Evolutionary conservation across 148 eudicot species (phyloP).

Genomic region (Pouteria glomerata): DNA sequence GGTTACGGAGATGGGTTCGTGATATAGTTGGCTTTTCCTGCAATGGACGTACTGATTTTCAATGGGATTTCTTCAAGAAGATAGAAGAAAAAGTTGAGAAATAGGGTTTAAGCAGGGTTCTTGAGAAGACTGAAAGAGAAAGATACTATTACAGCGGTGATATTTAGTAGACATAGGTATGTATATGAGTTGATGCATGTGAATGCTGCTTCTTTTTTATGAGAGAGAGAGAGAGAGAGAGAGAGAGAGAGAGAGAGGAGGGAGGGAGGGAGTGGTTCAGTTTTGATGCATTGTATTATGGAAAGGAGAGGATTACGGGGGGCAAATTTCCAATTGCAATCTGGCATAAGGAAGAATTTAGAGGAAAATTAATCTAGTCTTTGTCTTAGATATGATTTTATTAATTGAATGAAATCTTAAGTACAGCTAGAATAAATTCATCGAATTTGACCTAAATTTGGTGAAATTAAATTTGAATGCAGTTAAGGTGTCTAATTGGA

Average conservation of each 20-base stretch:
- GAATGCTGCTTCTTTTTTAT: constrained; percentile 3
- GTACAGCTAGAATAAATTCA: background rate
- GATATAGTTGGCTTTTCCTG: background rate
- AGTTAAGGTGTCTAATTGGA: no score
- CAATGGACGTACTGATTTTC: background rate
- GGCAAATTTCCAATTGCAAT: no score
- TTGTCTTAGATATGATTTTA: background rate
- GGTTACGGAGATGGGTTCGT: constrained; percentile 1
- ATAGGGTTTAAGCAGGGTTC: constrained; percentile 9
- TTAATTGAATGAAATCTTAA: background rate
- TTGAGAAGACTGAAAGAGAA: constrained; percentile 4
- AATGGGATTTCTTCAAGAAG: background rate
- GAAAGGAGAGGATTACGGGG: no score
- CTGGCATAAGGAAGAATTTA: no score
- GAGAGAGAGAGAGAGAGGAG: no score
- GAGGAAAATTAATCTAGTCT: background rate
- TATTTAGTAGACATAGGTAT: background rate
- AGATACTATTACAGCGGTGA: background rate
- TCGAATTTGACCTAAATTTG: background rate
- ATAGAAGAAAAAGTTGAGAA: background rate
- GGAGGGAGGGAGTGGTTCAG: no score
- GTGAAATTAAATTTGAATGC: background rate
- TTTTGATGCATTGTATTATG: no score
- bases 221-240: background rate
- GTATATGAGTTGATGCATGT: constrained; percentile 16